Evolutionary conservation across 2,329 filamentous ascomycete genomes (phyloP).

Genomic region (Neurospora crassa): DNA sequence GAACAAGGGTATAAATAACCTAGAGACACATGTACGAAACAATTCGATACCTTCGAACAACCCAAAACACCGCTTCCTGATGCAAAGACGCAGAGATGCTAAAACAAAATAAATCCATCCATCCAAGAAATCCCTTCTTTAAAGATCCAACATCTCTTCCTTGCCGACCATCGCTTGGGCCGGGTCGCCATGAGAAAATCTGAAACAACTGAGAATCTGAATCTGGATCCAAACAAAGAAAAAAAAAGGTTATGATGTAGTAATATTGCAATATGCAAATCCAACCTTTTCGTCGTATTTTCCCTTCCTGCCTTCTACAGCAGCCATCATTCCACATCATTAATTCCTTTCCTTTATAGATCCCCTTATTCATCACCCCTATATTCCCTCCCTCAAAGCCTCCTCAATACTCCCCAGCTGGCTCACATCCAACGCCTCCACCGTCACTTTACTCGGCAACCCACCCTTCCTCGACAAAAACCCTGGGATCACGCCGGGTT

Average conservation of each 20-base stretch:
- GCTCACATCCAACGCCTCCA: slow-evolving; percentile 18
- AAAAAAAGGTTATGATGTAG: neutral
- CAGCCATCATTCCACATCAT: neutral
- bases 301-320: neutral
- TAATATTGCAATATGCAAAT: neutral
- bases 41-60: neutral
- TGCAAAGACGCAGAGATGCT: neutral
- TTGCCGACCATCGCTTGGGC: neutral
- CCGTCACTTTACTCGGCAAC: slow-evolving; percentile 46
- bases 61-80: neutral
- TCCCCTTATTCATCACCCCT: slow-evolving; percentile 17
- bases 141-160: neutral
- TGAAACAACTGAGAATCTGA: neutral
- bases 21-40: neutral
- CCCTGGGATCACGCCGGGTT: slow-evolving; percentile 63
- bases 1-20: neutral
- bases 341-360: neutral
- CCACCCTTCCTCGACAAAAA: slow-evolving; percentile 41
- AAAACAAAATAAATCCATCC: neutral
- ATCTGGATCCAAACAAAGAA: neutral
- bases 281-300: neutral
- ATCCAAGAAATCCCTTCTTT: neutral
- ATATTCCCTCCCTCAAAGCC: slow-evolving; percentile 50
- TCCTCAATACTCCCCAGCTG: slow-evolving; percentile 42
- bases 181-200: neutral